These are phyloP conservation scores for Fistulinella prunicolor DNA, from an alignment of 768 basidiomycete species.

Conservation along the genomic window DNA sequence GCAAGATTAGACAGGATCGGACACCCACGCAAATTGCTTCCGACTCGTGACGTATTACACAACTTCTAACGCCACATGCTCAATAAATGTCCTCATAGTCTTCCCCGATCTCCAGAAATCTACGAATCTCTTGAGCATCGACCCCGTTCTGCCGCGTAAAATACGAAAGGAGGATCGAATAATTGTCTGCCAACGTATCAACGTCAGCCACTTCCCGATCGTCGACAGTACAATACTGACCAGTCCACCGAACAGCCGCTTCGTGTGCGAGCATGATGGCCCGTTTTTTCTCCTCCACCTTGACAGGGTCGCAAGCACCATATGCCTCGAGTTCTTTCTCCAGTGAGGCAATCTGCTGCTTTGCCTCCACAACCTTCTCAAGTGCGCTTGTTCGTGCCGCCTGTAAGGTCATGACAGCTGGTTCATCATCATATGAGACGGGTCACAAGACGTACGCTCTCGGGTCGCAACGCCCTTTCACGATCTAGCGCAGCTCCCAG, in stretches of 20 bases:
- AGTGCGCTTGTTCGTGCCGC: slow-evolving; percentile 53
- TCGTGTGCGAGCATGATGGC: slow-evolving; percentile 78
- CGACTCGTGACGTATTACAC: slow-evolving; percentile 16
- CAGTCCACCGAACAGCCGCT: slow-evolving; percentile 85
- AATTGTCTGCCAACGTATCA: slow-evolving; percentile 54
- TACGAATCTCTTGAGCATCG: slow-evolving; percentile 60
- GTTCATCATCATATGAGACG: neutral
- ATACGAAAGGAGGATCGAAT: slow-evolving; percentile 58
- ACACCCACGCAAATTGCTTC: no score
- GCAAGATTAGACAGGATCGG: neutral
- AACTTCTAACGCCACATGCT: slow-evolving; percentile 8
- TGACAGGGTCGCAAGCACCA: slow-evolving; percentile 80
- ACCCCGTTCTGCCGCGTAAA: slow-evolving; percentile 63
- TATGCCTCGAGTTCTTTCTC: slow-evolving; percentile 73
- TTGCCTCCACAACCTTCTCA: slow-evolving; percentile 44
- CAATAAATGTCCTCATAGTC: slow-evolving; percentile 74
- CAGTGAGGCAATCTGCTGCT: slow-evolving; percentile 48
- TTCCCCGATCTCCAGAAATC: slow-evolving; percentile 62
- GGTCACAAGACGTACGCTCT: slow-evolving; percentile 44
- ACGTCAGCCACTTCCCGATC: no score
- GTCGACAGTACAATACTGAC: no score
- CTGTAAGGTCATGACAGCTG: slow-evolving; percentile 36
- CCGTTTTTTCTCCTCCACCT: slow-evolving; percentile 72
- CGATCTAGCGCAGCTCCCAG: slow-evolving; percentile 43
- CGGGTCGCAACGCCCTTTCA: slow-evolving; percentile 53